Evolutionary conservation across 768 basidiomycete genomes (phyloP), one percentile per base, ranked within the genome.

Genomic region (Phlebiopsis flavidoalba): DNA sequence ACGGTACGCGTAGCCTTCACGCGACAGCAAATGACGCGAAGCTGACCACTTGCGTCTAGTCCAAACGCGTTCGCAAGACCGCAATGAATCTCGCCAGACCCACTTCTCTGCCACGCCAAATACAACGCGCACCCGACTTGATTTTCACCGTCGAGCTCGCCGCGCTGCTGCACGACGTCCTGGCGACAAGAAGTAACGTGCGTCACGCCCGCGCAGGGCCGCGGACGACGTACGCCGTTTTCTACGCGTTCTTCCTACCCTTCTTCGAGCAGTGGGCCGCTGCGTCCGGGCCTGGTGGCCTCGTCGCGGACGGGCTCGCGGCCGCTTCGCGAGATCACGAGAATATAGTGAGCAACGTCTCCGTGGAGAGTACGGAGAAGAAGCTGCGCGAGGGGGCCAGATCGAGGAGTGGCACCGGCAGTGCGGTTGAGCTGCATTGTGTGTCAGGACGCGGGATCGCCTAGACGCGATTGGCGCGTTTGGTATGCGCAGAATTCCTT

Each of bases 111-210:
- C 36, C 8, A n/a, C 62, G 8, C 19, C 60, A 8, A 62, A 75
- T 3, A 8, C 40, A 14, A 8, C 70, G 74, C 12, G 73, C 73
- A 46, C 85, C 86, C 2, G 91, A 95, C 75, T 72, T 94, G 1
- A n/a, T n/a, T n/a, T 74, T 95, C 21, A 81, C 85, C 5, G 82
- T 95, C 22, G 93, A 95, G 72, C 76, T 95, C 51, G 88, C 89
- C 33, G 89, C 94, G n/a, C 81, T 96, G 43, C 82, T 95, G 49
- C 94, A 95, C 67, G 93, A 96, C 72, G 80, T 94, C 46, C 76
- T 91, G 36, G 91, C 93, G 80, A 91, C 89, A 75, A 93, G 93
- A 77, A 31, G 26, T 31, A 92, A 93, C 68, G 85, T 87, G 17
- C 75, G 85, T 1, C 71, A 78, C 12, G 78, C 77, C 58, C 63